Evolutionary conservation across 805 yeast genomes (phyloP).

Genomic region (Tetrapisispora namnaoensis): DNA sequence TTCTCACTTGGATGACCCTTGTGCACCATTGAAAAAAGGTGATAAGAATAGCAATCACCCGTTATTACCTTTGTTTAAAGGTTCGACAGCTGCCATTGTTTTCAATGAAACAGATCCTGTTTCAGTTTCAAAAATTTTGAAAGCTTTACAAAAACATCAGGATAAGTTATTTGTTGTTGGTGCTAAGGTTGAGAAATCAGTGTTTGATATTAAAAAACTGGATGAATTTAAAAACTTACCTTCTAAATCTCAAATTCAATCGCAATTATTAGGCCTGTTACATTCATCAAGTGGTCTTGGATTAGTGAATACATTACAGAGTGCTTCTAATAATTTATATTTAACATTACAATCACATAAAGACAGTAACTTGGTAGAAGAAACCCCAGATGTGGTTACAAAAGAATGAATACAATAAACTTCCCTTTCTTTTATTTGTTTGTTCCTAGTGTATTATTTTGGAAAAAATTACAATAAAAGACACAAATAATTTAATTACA

Average conservation of each 20-base stretch:
- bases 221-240: constrained; percentile 66
- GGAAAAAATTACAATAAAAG: too few relatives aligned
- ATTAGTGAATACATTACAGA: constrained; percentile 68
- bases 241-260: constrained; percentile 56
- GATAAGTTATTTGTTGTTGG: constrained; percentile 78
- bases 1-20: constrained; percentile 59
- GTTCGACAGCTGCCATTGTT: constrained; percentile 78
- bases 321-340: constrained; percentile 57
- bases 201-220: constrained; percentile 44
- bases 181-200: constrained; percentile 62
- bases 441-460: too few relatives aligned
- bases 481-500: too few relatives aligned
- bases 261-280: constrained; percentile 74
- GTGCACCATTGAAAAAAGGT: constrained; percentile 38
- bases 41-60: constrained; percentile 48
- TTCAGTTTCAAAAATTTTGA: constrained; percentile 51
- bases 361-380: constrained; percentile 25
- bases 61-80: constrained; percentile 55
- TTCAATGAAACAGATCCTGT: constrained; percentile 64
- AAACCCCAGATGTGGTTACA: not conserved
- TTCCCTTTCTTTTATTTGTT: too few relatives aligned
- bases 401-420: not conserved
- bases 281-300: constrained; percentile 87
- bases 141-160: constrained; percentile 48
- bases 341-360: constrained; percentile 62